A percentile compares a stretch with the other conserved stretches of the same genome.
Evolutionary conservation across 2,329 filamentous ascomycete genomes (phyloP).

Genomic region (Aaosphaeria pasadenensis): DNA sequence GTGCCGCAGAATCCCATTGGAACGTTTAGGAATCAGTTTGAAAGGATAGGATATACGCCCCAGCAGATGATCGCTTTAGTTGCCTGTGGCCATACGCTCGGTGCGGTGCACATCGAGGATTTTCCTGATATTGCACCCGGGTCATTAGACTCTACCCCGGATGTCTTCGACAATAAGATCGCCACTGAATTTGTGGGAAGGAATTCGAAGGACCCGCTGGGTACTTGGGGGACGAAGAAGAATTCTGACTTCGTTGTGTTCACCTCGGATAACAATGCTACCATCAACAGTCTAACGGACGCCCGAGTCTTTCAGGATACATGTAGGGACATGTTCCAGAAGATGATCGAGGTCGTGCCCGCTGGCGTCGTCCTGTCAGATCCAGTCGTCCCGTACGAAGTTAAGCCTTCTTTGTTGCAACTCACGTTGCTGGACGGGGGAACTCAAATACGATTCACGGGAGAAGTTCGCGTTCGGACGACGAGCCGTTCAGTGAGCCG

Average conservation of each 20-base stretch:
- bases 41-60: conserved; percentile 55
- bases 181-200: conserved; percentile 57
- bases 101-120: conserved; percentile 55
- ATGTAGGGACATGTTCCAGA: conserved; percentile 54
- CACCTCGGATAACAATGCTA: conserved; percentile 55
- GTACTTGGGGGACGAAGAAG: conserved; percentile 47
- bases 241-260: conserved; percentile 58
- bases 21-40: conserved; percentile 55
- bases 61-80: conserved; percentile 60
- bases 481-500: conserved; percentile 49
- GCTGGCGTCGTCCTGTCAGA: conserved; percentile 50
- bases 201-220: conserved; percentile 54
- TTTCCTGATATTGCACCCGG: conserved; percentile 53
- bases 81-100: conserved; percentile 61
- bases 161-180: conserved; percentile 55
- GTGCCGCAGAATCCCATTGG: conserved; percentile 54
- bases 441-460: conserved; percentile 49
- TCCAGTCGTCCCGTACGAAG: conserved; percentile 54
- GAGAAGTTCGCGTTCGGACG: conserved; percentile 57
- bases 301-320: conserved; percentile 44
- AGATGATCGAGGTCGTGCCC: conserved; percentile 62
- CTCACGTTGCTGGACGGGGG: conserved; percentile 53
- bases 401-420: conserved; percentile 59
- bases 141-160: conserved; percentile 49
- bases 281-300: conserved; percentile 49